Percentiles rank a stretch among this genome's conserved stretches.
Conservation (phyloP, 371 early-diverging fungal species). For the Phascolomyces articulosus region DNA sequence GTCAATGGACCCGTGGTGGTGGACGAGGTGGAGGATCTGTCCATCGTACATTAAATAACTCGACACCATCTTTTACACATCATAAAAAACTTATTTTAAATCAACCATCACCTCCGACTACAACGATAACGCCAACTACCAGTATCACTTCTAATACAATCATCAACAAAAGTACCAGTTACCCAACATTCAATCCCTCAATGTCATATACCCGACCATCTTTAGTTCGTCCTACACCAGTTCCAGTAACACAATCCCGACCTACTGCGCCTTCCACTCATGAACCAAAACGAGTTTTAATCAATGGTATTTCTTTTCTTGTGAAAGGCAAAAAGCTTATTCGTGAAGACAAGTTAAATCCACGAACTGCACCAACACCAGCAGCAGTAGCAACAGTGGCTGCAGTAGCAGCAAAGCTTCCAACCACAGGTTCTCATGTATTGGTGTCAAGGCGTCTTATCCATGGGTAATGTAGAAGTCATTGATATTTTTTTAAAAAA, state of each 20-base stretch:
- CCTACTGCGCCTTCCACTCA: constrained; percentile 1
- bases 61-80: constrained; percentile 13
- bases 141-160: neutral
- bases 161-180: neutral
- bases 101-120: neutral
- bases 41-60: neutral
- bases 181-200: constrained; percentile 7
- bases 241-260: neutral
- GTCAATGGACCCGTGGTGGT: constrained; percentile 10
- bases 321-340: constrained; percentile 47
- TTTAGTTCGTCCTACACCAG: neutral
- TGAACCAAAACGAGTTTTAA: constrained; percentile 40
- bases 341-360: constrained; percentile 32
- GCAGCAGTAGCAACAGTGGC: no score
- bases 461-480: neutral
- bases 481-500: no score
- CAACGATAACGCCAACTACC: constrained; percentile 3
- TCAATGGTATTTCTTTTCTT: constrained; percentile 48
- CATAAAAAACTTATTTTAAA: constrained; percentile 4
- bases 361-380: neutral
- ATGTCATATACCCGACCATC: constrained; percentile 13
- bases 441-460: constrained; percentile 5
- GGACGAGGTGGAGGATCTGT: neutral
- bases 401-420: neutral
- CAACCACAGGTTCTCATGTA: constrained; percentile 20